Evolutionary conservation across 108 stramenopile genomes (phyloP), one percentile per base, ranked within the genome.

Genomic region (Stephanodiscus triporus): DNA sequence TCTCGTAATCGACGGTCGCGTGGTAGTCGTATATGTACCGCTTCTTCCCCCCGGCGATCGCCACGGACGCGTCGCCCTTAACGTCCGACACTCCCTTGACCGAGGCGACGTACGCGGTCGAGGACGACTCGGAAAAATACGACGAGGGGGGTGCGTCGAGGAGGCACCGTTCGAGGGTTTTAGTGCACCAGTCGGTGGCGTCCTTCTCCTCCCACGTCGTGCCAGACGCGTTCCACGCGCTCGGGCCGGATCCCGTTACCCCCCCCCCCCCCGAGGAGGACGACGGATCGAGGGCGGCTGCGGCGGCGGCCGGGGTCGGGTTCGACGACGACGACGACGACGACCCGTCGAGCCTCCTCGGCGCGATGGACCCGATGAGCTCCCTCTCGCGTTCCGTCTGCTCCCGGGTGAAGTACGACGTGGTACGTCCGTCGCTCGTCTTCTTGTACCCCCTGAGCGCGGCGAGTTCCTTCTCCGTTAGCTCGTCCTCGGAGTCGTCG

Each of bases 141-240:
- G 60, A 82, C 0, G 80, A 76, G 11, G 40, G 10, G 9, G 83
- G 84, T 9, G 90, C 68, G 20, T 82, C 72, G 47, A 77, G 63
- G 4, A 97, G 51, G 30, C 80, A 75, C 11, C 76, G 57, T 22
- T 70, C 75, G 19, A 97, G 72, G 17, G 71, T 76, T 11, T 72
- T 63, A 30, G 74, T 76, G 64, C 91, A 92, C 94, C 94, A 97
- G 10, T 86, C 85, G 13, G 86, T 90, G 20, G 87, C 85, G 75
- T 94, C 89, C 68, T 92, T 93, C 80, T 97, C 96, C 77, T 98
- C 98, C 91, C 94, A 97, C 0, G 98, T 97, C 4, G 89, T 88
- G 0, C 96, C 96, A 1, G 94, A 92, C 56, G 85, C 72, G 71
- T 98, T 98, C 98, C 98, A 98, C 10, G 84, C 93, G 17, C 85